Evolutionary conservation across 108 stramenopile species (phyloP).

Genomic region (Parmales sp.): DNA sequence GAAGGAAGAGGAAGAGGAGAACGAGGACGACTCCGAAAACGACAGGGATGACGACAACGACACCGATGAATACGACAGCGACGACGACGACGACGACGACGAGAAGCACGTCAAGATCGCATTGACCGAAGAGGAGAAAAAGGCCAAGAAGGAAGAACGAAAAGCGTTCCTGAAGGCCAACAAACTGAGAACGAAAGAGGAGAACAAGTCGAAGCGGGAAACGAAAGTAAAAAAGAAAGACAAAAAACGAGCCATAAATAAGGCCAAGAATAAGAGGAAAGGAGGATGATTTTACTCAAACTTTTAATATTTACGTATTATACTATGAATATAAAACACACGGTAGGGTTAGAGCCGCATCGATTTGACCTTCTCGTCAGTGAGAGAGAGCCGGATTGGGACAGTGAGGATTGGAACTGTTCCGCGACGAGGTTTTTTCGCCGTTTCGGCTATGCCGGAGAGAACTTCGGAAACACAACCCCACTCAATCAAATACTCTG

Average conservation of each 20-base stretch:
- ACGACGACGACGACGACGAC: conserved; percentile 29
- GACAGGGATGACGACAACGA: conserved; percentile 21
- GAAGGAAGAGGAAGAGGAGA: conserved; percentile 10
- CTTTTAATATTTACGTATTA: not conserved
- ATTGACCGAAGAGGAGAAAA: conserved; percentile 54
- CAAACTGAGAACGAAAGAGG: conserved; percentile 68
- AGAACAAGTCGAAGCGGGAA: conserved; percentile 54
- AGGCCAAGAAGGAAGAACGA: conserved; percentile 41
- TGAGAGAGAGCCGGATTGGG: too few relatives aligned
- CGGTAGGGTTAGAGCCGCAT: too few relatives aligned
- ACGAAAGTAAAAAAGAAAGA: conserved; percentile 84
- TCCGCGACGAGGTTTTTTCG: too few relatives aligned
- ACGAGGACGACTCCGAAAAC: not conserved
- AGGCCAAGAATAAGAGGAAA: conserved; percentile 53
- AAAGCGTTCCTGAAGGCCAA: conserved; percentile 44
- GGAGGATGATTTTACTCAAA: not conserved
- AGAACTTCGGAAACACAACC: too few relatives aligned
- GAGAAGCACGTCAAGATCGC: conserved; percentile 40
- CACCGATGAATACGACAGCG: conserved; percentile 14
- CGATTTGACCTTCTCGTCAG: too few relatives aligned
- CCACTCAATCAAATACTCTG: too few relatives aligned
- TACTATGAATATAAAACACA: too few relatives aligned
- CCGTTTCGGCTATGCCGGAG: too few relatives aligned
- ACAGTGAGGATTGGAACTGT: too few relatives aligned
- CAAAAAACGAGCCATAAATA: conserved; percentile 73